Evolutionary conservation across 768 basidiomycete genomes (phyloP).

Genomic region (Mycena galericulata): DNA sequence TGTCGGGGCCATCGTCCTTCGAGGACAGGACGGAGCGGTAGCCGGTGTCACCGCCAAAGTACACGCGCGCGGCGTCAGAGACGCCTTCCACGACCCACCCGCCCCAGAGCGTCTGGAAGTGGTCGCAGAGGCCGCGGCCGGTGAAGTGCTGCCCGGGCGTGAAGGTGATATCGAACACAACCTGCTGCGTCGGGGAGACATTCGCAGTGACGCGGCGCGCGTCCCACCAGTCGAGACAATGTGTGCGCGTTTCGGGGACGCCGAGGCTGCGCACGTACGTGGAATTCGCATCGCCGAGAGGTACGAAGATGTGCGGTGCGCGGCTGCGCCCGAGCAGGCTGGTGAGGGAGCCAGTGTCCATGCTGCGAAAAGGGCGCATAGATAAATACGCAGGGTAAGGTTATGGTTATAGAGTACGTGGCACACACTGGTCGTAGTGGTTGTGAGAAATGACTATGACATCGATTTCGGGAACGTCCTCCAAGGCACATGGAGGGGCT

Average conservation of each 20-base stretch:
- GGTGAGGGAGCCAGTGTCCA: conserved; percentile 58
- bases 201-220: conserved; percentile 56
- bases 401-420: not conserved
- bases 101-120: conserved; percentile 72
- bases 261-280: conserved; percentile 54
- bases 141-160: conserved; percentile 77
- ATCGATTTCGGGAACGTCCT: conserved; percentile 73
- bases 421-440: conserved; percentile 63
- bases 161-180: conserved; percentile 62
- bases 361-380: no score
- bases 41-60: no score
- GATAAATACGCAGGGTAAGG: not conserved
- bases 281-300: conserved; percentile 66
- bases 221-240: no score
- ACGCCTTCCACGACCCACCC: conserved; percentile 74
- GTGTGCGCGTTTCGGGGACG: conserved; percentile 52
- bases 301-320: conserved; percentile 67
- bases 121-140: conserved; percentile 61
- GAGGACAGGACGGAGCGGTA: no score
- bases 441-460: conserved; percentile 73
- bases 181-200: conserved; percentile 29
- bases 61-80: conserved; percentile 53
- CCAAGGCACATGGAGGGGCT: no score
- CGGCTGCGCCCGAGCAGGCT: conserved; percentile 49
- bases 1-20: no score